These are phyloP conservation scores for Aspergillus sp. DNA, from an alignment of 2,329 filamentous ascomycete genomes.

Conservation along the genomic window DNA sequence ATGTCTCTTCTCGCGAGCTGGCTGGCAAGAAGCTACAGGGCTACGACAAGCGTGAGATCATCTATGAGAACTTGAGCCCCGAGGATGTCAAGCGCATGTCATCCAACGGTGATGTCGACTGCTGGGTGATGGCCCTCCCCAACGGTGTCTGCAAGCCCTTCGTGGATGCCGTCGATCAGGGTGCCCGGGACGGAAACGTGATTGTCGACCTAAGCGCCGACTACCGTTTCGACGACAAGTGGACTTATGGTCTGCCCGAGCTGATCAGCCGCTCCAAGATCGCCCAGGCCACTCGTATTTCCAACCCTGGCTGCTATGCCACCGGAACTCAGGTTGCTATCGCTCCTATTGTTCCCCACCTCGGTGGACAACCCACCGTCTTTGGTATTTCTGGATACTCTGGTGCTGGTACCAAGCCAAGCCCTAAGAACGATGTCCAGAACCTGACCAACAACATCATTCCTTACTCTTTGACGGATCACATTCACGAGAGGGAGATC, in stretches of 20 bases:
- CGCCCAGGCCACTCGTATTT: conserved; percentile 74
- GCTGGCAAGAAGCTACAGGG: conserved; percentile 82
- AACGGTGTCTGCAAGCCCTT: conserved; percentile 95
- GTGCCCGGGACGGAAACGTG: conserved; percentile 66
- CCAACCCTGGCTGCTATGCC: conserved; percentile 93
- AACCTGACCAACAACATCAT: conserved; percentile 84
- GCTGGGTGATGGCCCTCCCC: conserved; percentile 96
- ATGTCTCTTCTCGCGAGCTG: conserved; percentile 92
- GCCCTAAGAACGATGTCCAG: conserved; percentile 86
- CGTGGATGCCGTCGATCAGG: conserved; percentile 80
- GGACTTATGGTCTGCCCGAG: conserved; percentile 91
- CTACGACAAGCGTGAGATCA: conserved; percentile 87
- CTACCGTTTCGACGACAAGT: conserved; percentile 81
- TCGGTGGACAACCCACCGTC: conserved; percentile 75
- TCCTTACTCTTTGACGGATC: conserved; percentile 86
- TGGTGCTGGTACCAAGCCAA: conserved; percentile 91
- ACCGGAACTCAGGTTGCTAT: conserved; percentile 90
- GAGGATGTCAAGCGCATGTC: conserved; percentile 87
- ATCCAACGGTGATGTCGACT: conserved; percentile 80
- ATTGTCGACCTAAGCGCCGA: conserved; percentile 96
- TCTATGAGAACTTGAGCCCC: conserved; percentile 83
- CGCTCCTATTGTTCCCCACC: conserved; percentile 73
- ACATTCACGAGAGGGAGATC: conserved; percentile 94
- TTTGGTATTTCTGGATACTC: conserved; percentile 95
- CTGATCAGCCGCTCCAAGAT: conserved; percentile 75